A percentile compares a stretch with the other conserved stretches of the same genome.
Evolutionary conservation across 805 yeast genomes (phyloP).

Genomic region (Teunomyces panamensis): DNA sequence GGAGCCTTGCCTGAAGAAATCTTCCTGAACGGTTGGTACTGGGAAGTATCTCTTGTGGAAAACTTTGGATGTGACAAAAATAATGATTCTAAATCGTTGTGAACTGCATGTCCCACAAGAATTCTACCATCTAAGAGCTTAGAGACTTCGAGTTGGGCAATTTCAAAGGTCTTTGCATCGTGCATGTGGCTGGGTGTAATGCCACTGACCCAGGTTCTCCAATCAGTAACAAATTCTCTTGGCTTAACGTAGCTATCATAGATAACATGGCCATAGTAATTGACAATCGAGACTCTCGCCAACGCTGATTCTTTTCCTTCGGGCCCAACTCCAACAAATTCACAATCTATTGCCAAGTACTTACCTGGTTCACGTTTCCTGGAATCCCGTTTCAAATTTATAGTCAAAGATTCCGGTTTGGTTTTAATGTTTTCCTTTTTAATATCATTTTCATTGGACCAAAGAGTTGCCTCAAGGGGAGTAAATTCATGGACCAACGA

Average conservation of each 20-base stretch:
- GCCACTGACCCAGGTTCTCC: slow-evolving; percentile 94
- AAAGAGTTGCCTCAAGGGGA: slow-evolving; percentile 4
- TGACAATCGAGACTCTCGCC: slow-evolving; percentile 86
- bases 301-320: slow-evolving; percentile 68
- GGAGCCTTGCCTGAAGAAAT: slow-evolving; percentile 71
- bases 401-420: background rate
- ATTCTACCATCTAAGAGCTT: slow-evolving; percentile 53
- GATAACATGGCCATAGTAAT: slow-evolving; percentile 69
- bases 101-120: slow-evolving; percentile 82
- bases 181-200: slow-evolving; percentile 67
- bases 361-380: slow-evolving; percentile 57
- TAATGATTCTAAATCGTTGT: slow-evolving; percentile 72
- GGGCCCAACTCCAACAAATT: slow-evolving; percentile 87
- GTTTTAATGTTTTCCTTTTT: background rate
- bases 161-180: slow-evolving; percentile 61
- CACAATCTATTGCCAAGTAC: slow-evolving; percentile 85
- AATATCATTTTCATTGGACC: slow-evolving; percentile 4
- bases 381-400: slow-evolving; percentile 11
- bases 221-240: slow-evolving; percentile 71
- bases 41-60: slow-evolving; percentile 72
- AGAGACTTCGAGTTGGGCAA: slow-evolving; percentile 59
- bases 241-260: slow-evolving; percentile 79
- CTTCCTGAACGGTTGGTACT: slow-evolving; percentile 54
- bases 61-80: slow-evolving; percentile 63
- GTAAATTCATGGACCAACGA: background rate